phyloP scores from a whole-genome alignment of 352 stramenopile genomes.

The Peronospora farinosa region DNA sequence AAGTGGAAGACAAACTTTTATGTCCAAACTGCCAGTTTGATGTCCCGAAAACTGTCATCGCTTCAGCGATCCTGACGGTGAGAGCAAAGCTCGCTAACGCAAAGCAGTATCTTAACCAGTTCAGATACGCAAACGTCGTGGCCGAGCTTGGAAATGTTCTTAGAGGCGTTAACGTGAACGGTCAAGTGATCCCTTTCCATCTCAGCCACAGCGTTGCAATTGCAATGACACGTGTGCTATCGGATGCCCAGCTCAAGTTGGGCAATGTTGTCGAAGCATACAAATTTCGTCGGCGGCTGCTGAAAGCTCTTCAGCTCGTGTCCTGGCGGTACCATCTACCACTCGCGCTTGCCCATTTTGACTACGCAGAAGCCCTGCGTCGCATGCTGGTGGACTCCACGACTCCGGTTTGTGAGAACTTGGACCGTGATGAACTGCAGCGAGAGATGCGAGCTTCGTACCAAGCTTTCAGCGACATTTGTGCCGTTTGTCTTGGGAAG shows the following conservation, averaged over 20 bases:
- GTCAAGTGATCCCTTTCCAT: slow-evolving; percentile 27
- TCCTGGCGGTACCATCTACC: slow-evolving; percentile 27
- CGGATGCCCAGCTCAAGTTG: slow-evolving; percentile 37
- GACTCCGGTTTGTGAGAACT: slow-evolving; percentile 10
- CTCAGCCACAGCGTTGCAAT: slow-evolving; percentile 31
- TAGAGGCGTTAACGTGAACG: slow-evolving; percentile 23
- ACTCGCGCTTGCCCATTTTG: slow-evolving; percentile 36
- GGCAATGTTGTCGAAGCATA: slow-evolving; percentile 32
- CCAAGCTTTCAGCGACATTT: slow-evolving; percentile 28
- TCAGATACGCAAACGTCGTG: slow-evolving; percentile 29
- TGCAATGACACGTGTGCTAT: slow-evolving; percentile 23
- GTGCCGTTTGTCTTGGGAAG: slow-evolving; percentile 27
- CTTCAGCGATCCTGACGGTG: slow-evolving; percentile 5
- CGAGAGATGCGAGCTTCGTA: slow-evolving; percentile 34
- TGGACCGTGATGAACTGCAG: slow-evolving; percentile 23
- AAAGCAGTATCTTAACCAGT: slow-evolving; percentile 26
- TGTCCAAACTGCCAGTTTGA: slow-evolving; percentile 25
- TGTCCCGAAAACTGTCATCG: slow-evolving; percentile 11
- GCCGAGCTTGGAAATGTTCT: slow-evolving; percentile 15
- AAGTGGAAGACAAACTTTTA: slow-evolving; percentile 21
- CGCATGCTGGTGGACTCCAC: slow-evolving; percentile 23
- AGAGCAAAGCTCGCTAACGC: slow-evolving; percentile 21
- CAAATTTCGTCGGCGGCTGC: slow-evolving; percentile 20
- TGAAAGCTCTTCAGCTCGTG: slow-evolving; percentile 27
- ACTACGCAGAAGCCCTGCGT: slow-evolving; percentile 30